phyloP scores from a whole-genome alignment of 2,329 filamentous ascomycete genomes.

The Lasiodiplodia citricola region DNA sequence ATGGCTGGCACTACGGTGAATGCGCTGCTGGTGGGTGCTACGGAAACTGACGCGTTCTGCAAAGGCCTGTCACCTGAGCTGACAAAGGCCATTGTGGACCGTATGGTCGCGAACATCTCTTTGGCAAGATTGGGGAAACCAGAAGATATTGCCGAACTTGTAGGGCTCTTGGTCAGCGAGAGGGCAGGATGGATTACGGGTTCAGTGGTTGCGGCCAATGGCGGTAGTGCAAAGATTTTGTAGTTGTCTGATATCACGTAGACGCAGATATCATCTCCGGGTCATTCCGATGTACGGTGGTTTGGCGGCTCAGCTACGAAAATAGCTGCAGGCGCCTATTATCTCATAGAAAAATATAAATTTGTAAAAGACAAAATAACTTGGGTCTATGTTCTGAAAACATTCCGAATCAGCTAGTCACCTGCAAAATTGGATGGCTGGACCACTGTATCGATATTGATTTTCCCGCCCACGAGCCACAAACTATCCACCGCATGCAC shows the following conservation, averaged over 20 bases:
- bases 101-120: slow-evolving; percentile 28
- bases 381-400: no score
- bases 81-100: background rate
- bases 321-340: no score
- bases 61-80: background rate
- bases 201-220: slow-evolving; percentile 44
- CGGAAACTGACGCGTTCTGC: slow-evolving; percentile 34
- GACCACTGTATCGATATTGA: background rate
- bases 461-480: background rate
- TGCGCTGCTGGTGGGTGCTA: slow-evolving; percentile 37
- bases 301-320: no score
- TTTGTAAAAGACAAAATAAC: background rate
- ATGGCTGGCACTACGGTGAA: slow-evolving; percentile 38
- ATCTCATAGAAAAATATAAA: no score
- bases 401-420: background rate
- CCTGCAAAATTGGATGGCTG: background rate
- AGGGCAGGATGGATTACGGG: slow-evolving; percentile 44
- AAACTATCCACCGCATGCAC: background rate
- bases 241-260: slow-evolving; percentile 7
- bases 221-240: slow-evolving; percentile 35
- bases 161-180: slow-evolving; percentile 51
- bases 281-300: no score
- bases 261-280: no score
- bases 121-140: slow-evolving; percentile 35
- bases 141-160: slow-evolving; percentile 71